phyloP scores from a whole-genome alignment of 202 grass and related monocot species.

The Hordeum pubiflorum region DNA sequence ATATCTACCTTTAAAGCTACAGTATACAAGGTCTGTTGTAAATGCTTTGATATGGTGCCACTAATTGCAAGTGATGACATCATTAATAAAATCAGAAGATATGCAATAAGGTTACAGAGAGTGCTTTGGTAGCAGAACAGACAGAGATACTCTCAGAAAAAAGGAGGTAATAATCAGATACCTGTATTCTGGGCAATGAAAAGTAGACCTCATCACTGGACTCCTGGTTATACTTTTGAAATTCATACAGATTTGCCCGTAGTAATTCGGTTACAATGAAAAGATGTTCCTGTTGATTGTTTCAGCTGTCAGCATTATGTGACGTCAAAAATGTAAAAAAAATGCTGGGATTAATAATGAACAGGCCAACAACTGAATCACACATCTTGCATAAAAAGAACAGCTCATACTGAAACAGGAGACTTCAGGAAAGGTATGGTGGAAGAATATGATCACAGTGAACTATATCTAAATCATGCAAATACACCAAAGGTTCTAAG shows the following conservation, averaged over 20 bases:
- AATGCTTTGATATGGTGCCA: neutral
- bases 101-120: neutral
- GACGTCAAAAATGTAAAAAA: slow-evolving; percentile 4
- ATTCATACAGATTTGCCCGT: slow-evolving; percentile 86
- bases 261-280: slow-evolving; percentile 98
- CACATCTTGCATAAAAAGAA: neutral
- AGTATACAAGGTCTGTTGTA: neutral
- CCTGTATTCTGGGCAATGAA: slow-evolving; percentile 95
- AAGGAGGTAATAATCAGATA: neutral
- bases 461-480: slow-evolving; percentile 91
- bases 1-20: neutral
- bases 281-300: slow-evolving; percentile 78
- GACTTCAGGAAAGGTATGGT: no score
- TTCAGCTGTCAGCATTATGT: slow-evolving; percentile 9
- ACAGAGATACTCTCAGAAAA: neutral
- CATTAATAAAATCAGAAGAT: neutral
- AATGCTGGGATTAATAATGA: neutral
- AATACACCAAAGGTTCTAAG: slow-evolving; percentile 78
- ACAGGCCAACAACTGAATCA: slow-evolving; percentile 8
- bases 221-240: slow-evolving; percentile 95
- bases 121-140: slow-evolving; percentile 10
- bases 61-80: slow-evolving; percentile 1
- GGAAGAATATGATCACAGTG: slow-evolving; percentile 46
- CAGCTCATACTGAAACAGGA: neutral
- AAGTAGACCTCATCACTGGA: slow-evolving; percentile 75